Evolutionary conservation across 768 basidiomycete species (phyloP).

Genomic region (Megacollybia marginata): DNA sequence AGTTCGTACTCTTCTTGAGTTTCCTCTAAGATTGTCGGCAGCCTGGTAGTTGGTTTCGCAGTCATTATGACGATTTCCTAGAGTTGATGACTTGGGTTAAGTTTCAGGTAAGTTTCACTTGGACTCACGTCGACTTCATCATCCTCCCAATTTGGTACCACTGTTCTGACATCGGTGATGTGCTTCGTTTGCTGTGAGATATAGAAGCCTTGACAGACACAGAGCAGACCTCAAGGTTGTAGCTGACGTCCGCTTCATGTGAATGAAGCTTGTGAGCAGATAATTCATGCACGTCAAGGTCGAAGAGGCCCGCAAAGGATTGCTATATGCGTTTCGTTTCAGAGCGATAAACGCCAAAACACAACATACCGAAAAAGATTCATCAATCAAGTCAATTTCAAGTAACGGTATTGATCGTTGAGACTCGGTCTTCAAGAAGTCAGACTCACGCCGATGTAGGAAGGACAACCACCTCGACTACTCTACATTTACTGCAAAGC

Average conservation of each 20-base stretch:
- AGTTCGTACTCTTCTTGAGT: background rate
- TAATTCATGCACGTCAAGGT: no score
- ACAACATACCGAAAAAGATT: no score
- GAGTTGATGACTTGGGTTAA: background rate
- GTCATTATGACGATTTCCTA: background rate
- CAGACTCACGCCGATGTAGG: no score
- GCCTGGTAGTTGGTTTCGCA: background rate
- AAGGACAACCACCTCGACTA: no score
- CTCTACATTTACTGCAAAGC: no score
- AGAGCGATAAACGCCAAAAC: no score
- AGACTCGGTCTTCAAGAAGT: no score
- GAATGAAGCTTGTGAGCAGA: no score
- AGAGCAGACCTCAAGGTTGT: background rate
- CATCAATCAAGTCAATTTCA: no score
- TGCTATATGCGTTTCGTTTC: no score
- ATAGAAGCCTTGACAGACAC: background rate
- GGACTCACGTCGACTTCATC: background rate
- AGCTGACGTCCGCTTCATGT: background rate
- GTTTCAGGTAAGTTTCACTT: background rate
- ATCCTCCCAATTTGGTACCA: background rate
- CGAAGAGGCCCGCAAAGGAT: no score
- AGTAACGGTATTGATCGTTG: no score
- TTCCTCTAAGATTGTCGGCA: background rate
- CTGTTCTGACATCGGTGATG: background rate
- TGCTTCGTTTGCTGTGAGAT: background rate